A percentile compares a stretch with the other conserved stretches of the same genome.
phyloP scores from a whole-genome alignment of 352 stramenopile genomes.

The Globisporangium spinosum region DNA sequence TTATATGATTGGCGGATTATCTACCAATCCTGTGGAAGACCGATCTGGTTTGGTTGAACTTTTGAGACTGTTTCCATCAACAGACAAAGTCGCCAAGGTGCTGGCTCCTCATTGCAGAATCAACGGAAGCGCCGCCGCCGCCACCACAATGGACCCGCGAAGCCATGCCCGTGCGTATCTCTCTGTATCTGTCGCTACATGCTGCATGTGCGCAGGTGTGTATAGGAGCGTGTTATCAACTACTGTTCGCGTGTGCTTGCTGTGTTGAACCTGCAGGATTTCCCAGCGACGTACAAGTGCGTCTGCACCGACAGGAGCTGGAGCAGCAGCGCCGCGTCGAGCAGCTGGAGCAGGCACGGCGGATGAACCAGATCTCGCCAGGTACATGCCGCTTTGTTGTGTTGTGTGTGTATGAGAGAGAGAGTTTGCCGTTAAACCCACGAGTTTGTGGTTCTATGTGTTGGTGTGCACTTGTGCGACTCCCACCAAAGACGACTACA shows the following conservation, averaged over 20 bases:
- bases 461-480: neutral
- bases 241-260: neutral
- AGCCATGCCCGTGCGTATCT: neutral
- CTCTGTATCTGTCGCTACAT: neutral
- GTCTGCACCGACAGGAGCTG: constrained; percentile 27
- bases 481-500: constrained; percentile 35
- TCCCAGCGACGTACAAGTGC: constrained; percentile 14
- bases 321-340: constrained; percentile 32
- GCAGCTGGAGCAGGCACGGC: constrained; percentile 39
- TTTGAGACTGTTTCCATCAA: constrained; percentile 20
- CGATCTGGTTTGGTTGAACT: constrained; percentile 14
- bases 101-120: neutral
- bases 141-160: constrained; percentile 14
- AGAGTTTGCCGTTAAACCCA: neutral
- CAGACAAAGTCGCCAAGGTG: neutral
- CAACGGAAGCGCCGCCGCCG: neutral
- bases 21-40: too few relatives aligned
- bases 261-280: constrained; percentile 11
- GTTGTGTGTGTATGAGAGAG: neutral
- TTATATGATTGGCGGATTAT: neutral
- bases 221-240: neutral
- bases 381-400: constrained; percentile 18
- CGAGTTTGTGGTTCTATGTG: neutral
- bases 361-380: constrained; percentile 37
- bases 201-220: neutral